A percentile compares a stretch with the other conserved stretches of the same genome.
Evolutionary conservation across 2,329 filamentous ascomycete species (phyloP).

Genomic region (Cercospora berteroae): DNA sequence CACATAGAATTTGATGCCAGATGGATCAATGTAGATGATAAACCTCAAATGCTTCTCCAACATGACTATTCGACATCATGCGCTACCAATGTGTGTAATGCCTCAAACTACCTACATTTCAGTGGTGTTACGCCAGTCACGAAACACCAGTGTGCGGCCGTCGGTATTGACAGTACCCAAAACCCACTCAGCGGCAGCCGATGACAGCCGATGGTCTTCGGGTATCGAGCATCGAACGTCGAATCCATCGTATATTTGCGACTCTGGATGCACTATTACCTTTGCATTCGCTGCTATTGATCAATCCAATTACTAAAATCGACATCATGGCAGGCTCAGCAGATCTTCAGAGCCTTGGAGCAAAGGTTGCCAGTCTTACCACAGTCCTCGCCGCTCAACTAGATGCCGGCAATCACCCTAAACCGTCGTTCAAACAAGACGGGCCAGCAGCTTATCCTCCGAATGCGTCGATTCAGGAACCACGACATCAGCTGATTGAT

Average conservation of each 20-base stretch:
- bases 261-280: too few species aligned
- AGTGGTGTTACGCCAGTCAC: too few species aligned
- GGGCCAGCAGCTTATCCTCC: not conserved
- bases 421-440: not conserved
- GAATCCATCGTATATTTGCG: not conserved
- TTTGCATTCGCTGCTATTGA: not conserved
- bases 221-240: not conserved
- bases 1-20: not conserved
- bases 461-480: not conserved
- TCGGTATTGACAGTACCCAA: not conserved
- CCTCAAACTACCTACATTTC: too few species aligned
- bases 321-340: not conserved
- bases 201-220: not conserved
- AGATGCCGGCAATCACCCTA: not conserved
- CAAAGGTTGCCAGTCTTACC: not conserved
- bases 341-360: not conserved
- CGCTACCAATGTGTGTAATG: too few species aligned
- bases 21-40: not conserved
- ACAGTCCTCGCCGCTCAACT: not conserved
- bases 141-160: not conserved
- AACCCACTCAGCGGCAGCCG: not conserved
- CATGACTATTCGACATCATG: not conserved
- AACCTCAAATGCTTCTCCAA: not conserved
- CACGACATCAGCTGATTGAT: not conserved
- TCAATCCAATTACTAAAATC: not conserved